These are phyloP conservation scores for Penicillium polonicum DNA, from an alignment of 2,329 filamentous ascomycete genomes.

Conservation along the genomic window DNA sequence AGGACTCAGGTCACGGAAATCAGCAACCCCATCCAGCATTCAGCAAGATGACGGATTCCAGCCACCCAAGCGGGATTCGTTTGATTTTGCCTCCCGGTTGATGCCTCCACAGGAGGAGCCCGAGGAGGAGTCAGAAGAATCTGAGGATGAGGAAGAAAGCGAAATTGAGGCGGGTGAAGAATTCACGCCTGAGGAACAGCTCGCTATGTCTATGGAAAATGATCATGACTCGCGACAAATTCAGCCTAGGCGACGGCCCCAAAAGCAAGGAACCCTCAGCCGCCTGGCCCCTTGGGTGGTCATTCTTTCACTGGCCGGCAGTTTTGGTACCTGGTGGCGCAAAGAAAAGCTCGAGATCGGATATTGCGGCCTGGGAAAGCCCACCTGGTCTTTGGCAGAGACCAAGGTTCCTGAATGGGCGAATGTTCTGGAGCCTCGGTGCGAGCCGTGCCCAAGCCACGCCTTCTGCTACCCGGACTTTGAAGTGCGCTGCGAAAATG, in stretches of 20 bases:
- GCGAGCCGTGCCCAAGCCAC: conserved; percentile 86
- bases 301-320: conserved; percentile 65
- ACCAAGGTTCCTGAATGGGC: conserved; percentile 72
- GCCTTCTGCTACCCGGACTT: conserved; percentile 83
- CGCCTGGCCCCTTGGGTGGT: conserved; percentile 70
- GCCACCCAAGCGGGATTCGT: conserved; percentile 57
- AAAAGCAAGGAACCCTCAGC: conserved; percentile 47
- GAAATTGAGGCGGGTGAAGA: conserved; percentile 72
- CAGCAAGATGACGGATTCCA: conserved; percentile 54
- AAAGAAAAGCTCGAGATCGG: conserved; percentile 96
- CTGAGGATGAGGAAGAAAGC: conserved; percentile 56
- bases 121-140: conserved; percentile 42
- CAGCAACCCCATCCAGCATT: conserved; percentile 36
- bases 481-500: conserved; percentile 75
- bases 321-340: conserved; percentile 79
- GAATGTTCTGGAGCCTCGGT: conserved; percentile 70
- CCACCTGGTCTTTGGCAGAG: conserved; percentile 57
- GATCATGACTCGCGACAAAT: conserved; percentile 52
- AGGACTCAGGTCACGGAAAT: conserved; percentile 32
- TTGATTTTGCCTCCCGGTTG: conserved; percentile 56
- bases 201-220: conserved; percentile 73
- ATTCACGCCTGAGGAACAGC: conserved; percentile 86
- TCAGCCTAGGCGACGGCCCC: conserved; percentile 23
- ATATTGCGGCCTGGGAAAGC: conserved; percentile 82
- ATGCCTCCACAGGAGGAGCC: conserved; percentile 33